Evolutionary conservation across 1,139 yeast genomes (phyloP), one percentile per base, ranked within the genome.

Genomic region (Debaryomyces nepalensis): DNA sequence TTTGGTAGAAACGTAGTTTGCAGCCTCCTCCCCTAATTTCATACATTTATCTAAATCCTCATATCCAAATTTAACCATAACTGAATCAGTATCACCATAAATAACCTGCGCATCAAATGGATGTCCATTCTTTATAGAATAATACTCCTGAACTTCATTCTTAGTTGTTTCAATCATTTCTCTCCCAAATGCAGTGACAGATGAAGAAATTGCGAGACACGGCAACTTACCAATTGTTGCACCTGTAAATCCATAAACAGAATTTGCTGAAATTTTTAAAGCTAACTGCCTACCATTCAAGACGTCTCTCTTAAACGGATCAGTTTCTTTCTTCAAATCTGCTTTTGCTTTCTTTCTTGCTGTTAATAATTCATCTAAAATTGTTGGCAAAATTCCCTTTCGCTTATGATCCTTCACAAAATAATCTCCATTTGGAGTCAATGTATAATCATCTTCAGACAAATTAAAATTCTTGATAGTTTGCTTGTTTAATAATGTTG

Each of bases 11-110:
- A 95, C 98, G 52, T 65, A 82, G 5, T 75, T 87, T 0, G 99
- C 99, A 0, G 99, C 99, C 58, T 91, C 96, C 53, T 89, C 86
- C 3, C 99, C 99, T 43, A 90, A 61, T 44, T 79, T 77, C 99
- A 95, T 95, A 54, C 97, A 88, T 23, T 87, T 85, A 44, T 74
- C 81, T 47, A 93, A 64, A 57, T 90, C 96, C n/a, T 73, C 69
- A 30, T 84, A 81, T 1, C 99, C 99, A 68, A 95, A 95, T 58
- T 89, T 90, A 34, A 95, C 97, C 99, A 95, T 95, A 12, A 95
- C 99, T 5, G 99, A 95, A 77, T 95, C 99, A 0, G 99, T 95
- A 67, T 95, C 99, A 71, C 99, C 99, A 62, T 95, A 95, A 33
- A 95, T 86, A 48, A 95, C 99, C 52, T 85, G 79, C 0, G 98